phyloP scores from a whole-genome alignment of 108 stramenopile species.

The Skeletonema menzelii region DNA sequence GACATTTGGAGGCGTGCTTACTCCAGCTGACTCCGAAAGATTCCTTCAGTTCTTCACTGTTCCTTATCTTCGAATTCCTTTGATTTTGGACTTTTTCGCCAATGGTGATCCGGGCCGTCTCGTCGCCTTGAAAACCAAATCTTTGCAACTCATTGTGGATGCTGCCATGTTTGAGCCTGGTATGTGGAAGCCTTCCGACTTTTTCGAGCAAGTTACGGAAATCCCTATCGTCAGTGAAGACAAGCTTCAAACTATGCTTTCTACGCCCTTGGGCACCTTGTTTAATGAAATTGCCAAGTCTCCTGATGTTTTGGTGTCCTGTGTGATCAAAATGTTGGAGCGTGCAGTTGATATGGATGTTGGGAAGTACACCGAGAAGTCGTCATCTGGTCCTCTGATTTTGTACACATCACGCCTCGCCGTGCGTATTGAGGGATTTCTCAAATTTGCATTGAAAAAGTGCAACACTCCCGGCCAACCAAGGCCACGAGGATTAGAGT shows the following conservation, averaged over 20 bases:
- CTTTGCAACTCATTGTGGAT: conserved; percentile 93
- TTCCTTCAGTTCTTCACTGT: conserved; percentile 96
- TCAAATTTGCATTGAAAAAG: conserved; percentile 86
- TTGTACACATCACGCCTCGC: conserved; percentile 94
- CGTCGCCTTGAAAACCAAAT: conserved; percentile 83
- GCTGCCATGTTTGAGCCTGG: conserved; percentile 96
- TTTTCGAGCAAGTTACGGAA: conserved; percentile 70
- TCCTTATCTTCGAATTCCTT: conserved; percentile 95
- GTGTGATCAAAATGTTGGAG: conserved; percentile 91
- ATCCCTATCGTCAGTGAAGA: conserved; percentile 81
- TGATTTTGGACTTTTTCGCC: conserved; percentile 95
- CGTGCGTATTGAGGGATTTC: conserved; percentile 91
- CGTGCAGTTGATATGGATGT: conserved; percentile 95
- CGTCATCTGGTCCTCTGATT: conserved; percentile 90
- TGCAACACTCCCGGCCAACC: conserved; percentile 74
- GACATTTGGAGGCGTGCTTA: conserved; percentile 88
- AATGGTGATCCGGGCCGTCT: conserved; percentile 91
- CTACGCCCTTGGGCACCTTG: conserved; percentile 90
- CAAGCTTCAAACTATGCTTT: conserved; percentile 73
- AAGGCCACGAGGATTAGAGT: conserved; percentile 82
- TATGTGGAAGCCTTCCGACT: conserved; percentile 85
- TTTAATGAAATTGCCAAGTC: conserved; percentile 96
- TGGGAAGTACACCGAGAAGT: conserved; percentile 80
- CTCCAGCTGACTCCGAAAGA: conserved; percentile 89
- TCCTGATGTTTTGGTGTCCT: conserved; percentile 82